A percentile compares a stretch with the other conserved stretches of the same genome.
Conservation (phyloP, 2,329 filamentous ascomycete genomes). For the Ilyonectria robusta region DNA sequence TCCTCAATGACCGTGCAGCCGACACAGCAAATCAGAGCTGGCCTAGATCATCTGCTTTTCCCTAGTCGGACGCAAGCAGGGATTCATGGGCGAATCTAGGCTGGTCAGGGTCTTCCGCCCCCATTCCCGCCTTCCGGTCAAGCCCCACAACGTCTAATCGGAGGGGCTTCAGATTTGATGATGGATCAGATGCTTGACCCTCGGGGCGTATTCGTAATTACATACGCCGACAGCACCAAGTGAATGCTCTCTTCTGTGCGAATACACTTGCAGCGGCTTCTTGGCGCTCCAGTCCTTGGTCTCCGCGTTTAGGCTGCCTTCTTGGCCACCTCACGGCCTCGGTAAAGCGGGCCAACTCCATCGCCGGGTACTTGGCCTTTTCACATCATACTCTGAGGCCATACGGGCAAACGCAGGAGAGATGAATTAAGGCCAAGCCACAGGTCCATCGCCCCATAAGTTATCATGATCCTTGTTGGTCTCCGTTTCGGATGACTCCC, state of each 20-base stretch:
- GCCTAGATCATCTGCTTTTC: not conserved
- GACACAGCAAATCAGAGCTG: slow-evolving; percentile 37
- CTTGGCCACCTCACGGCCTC: not conserved
- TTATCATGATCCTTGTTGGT: not conserved
- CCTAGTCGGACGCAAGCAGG: not conserved
- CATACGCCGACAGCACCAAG: not conserved
- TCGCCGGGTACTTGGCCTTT: too few species aligned
- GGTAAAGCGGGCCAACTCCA: not conserved
- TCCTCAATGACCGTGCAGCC: slow-evolving; percentile 37
- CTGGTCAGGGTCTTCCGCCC: not conserved
- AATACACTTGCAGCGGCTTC: not conserved
- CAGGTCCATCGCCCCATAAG: not conserved
- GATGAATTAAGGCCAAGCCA: not conserved
- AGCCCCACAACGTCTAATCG: slow-evolving; percentile 15
- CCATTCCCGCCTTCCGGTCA: slow-evolving; percentile 4
- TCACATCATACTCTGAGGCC: not conserved
- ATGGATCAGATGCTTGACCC: not conserved
- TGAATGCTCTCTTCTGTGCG: not conserved
- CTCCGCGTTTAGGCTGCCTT: not conserved
- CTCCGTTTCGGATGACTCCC: not conserved
- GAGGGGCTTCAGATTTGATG: not conserved
- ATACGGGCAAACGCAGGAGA: not conserved
- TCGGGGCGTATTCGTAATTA: not conserved
- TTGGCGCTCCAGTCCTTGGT: not conserved
- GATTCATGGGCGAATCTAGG: not conserved